These are phyloP conservation scores for Collybia sordida DNA, from an alignment of 768 basidiomycete species.

Conservation along the genomic window DNA sequence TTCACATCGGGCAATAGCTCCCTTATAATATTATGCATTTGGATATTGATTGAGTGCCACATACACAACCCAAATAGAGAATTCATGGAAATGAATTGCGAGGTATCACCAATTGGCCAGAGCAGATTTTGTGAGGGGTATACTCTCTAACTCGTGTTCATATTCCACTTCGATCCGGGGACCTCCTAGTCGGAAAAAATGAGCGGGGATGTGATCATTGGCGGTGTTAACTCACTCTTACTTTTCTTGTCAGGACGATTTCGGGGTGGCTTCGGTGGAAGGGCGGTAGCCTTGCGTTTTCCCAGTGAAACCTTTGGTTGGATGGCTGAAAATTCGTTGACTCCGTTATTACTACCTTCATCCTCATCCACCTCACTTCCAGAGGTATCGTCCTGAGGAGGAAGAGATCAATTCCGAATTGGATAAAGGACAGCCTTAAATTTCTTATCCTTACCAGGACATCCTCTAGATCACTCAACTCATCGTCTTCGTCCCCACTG, in stretches of 20 bases:
- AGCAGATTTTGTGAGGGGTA: constrained; percentile 51
- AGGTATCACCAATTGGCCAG: constrained; percentile 52
- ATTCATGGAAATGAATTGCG: background rate
- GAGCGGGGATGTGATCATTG: constrained; percentile 2
- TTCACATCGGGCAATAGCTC: too few relatives aligned
- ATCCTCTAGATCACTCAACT: constrained; percentile 69
- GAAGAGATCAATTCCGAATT: background rate
- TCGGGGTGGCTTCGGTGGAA: constrained; percentile 40
- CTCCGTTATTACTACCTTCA: constrained; percentile 35
- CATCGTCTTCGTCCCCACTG: constrained; percentile 67
- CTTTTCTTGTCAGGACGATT: constrained; percentile 61
- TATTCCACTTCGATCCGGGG: constrained; percentile 94
- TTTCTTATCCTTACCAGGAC: constrained; percentile 47
- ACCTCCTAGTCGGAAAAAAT: constrained; percentile 43
- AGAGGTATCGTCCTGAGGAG: constrained; percentile 31
- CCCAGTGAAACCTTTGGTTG: constrained; percentile 48
- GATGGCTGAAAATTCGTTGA: constrained; percentile 18
- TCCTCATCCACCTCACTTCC: constrained; percentile 43
- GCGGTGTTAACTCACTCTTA: constrained; percentile 45
- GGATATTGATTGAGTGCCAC: background rate
- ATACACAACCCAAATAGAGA: too few relatives aligned
- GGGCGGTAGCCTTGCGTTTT: constrained; percentile 62
- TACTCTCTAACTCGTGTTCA: constrained; percentile 85
- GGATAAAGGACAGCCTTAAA: too few relatives aligned
- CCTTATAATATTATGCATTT: background rate